Base-by-base conservation (phyloP, 345 rosid genomes). In the Citropsis articulata region DNA sequence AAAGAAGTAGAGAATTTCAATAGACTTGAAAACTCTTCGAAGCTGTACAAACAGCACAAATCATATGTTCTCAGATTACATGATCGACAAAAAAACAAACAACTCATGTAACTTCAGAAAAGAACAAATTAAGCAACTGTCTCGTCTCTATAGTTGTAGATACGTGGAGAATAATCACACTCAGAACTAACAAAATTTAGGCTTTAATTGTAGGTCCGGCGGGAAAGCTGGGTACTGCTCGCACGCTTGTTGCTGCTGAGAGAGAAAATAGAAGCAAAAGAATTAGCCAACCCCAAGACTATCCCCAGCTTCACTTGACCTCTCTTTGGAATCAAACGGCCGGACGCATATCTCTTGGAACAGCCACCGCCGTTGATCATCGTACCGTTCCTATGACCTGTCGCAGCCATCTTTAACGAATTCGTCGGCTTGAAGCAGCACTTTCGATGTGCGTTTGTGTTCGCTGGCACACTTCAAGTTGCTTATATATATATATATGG, bases 301-400 rank as follows among this genome's bases (percentile, higher is more conserved):
- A 88, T 85, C 10, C 77, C 87, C 75, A 83, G 30, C 81, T 82
- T 90, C 69, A 85, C 87, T 68, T 84, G 84, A 16, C 91, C 92
- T 72, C 92, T 81, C 78, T 73, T 83, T 0, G 91, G 91, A 66
- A 86, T 88, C 83, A 72, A 70, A 33, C 88, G 89, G 14, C 85
- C 45, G 2, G 62, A 67, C 28, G 38, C 22, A 19, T 63, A 38
- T 21, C 73, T 73, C 36, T 31, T 66, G 0, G 71, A 56, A 42
- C 31, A 0, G 30, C 73, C 13, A 24, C 42, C 78, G 50, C 64
- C 68, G 27, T 50, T 66, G 69, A 75, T 81, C 60, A 74, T 67
- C 6, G 1, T 18, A 14, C 38, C 7, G 4, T 48, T 53, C 76
- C 64, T 75, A 16, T 25, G 35, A 24, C 65, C 50, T 62, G 66